Conservation (phyloP, 768 basidiomycete genomes). For the Podaxis sp. region DNA sequence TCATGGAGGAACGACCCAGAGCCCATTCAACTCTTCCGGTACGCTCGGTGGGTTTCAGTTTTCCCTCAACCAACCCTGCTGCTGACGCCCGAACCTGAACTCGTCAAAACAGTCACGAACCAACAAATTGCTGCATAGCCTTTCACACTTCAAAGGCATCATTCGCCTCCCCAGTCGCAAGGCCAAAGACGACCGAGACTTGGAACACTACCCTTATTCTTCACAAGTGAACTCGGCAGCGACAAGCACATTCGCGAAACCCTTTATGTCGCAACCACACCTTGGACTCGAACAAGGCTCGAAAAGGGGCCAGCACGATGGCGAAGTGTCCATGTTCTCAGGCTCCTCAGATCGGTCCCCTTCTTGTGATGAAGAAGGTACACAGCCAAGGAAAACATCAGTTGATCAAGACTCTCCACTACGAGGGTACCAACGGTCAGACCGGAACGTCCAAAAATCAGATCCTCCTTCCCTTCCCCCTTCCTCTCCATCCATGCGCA, state of each 20-base stretch:
- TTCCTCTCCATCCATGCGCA: conserved; percentile 1
- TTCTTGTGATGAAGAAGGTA: conserved; percentile 10
- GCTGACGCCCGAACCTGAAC: neutral
- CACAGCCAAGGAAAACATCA: conserved; percentile 1
- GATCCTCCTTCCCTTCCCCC: conserved; percentile 1
- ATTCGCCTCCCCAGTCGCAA: conserved; percentile 30
- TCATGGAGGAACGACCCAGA: conserved; percentile 11
- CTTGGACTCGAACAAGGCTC: conserved; percentile 23
- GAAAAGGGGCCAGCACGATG: conserved; percentile 9
- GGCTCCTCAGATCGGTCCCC: conserved; percentile 13
- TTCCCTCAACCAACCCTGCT: neutral
- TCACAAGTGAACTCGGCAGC: conserved; percentile 10
- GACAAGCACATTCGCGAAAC: conserved; percentile 28
- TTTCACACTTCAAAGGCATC: conserved; percentile 34
- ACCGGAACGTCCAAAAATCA: conserved; percentile 4
- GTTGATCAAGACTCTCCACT: conserved; percentile 7
- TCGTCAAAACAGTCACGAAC: conserved; percentile 23
- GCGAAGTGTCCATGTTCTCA: conserved; percentile 24
- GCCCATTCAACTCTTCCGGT: conserved; percentile 7
- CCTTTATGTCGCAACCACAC: conserved; percentile 46
- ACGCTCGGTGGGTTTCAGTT: conserved; percentile 10
- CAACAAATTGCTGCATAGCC: conserved; percentile 38
- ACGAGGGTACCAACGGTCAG: conserved; percentile 4
- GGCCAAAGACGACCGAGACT: conserved; percentile 22
- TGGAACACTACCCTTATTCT: conserved; percentile 20